These are phyloP conservation scores for Ophiosphaerella herpotricha DNA, from an alignment of 2,329 filamentous ascomycete species.

Conservation along the genomic window DNA sequence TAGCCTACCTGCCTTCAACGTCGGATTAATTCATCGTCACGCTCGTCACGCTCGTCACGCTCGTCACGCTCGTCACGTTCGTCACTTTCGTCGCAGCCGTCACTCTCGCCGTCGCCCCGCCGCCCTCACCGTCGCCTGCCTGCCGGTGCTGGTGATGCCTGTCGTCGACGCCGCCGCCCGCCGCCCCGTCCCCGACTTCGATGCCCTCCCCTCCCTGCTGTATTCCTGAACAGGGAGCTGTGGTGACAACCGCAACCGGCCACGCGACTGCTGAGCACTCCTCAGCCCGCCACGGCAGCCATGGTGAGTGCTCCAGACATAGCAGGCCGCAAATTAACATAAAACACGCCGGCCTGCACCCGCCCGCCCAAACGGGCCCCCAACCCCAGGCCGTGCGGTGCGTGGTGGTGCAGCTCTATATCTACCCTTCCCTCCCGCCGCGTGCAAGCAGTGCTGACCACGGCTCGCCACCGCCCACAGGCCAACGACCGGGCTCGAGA, in stretches of 20 bases:
- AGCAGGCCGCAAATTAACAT: not conserved
- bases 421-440: no score
- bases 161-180: slow-evolving; percentile 6
- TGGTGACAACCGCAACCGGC: slow-evolving; percentile 22
- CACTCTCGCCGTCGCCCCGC: no score
- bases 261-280: slow-evolving; percentile 21
- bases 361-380: not conserved
- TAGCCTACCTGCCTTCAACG: not conserved
- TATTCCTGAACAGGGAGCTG: slow-evolving; percentile 20
- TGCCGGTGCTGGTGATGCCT: slow-evolving; percentile 10
- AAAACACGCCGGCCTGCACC: slow-evolving; percentile 1
- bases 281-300: slow-evolving; percentile 12
- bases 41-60: no score
- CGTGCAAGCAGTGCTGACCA: slow-evolving; percentile 30
- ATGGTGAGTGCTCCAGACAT: slow-evolving; percentile 26
- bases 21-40: no score
- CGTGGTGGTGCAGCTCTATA: no score
- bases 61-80: no score
- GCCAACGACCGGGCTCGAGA: slow-evolving; percentile 50
- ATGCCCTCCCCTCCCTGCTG: slow-evolving; percentile 12
- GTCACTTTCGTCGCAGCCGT: no score
- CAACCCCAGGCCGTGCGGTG: no score
- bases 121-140: not conserved
- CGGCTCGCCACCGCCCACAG: slow-evolving; percentile 30
- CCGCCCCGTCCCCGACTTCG: slow-evolving; percentile 13